Conservation (phyloP, 1,284 basidiomycete genomes). For the Austroboletus olivaceoglutinosus region DNA sequence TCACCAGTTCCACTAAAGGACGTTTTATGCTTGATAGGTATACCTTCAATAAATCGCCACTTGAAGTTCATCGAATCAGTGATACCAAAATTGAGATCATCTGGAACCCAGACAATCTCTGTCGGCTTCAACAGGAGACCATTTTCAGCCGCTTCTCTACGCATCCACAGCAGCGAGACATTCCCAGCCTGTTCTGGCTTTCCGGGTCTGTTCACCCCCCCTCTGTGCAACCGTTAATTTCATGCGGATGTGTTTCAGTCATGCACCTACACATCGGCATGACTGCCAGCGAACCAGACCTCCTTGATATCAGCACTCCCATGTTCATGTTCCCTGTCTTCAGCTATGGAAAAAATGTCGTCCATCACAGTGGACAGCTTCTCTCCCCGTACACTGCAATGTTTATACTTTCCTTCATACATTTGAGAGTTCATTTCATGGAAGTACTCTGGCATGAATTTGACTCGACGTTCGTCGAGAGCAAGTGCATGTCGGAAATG, state of each 20-base stretch:
- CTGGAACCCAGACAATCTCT: conserved; percentile 12
- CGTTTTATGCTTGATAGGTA: conserved; percentile 21
- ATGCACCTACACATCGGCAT: conserved; percentile 29
- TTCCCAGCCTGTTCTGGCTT: conserved; percentile 16
- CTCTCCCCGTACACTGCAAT: neutral
- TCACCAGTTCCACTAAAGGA: conserved; percentile 11
- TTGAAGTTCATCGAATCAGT: conserved; percentile 17
- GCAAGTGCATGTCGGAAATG: conserved; percentile 26
- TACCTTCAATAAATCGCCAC: conserved; percentile 20
- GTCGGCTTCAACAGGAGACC: conserved; percentile 16
- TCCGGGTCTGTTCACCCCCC: conserved; percentile 15
- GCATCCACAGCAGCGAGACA: conserved; percentile 23
- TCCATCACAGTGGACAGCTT: too few relatives aligned
- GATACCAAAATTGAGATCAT: conserved; percentile 12
- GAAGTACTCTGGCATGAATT: conserved; percentile 37
- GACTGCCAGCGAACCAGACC: conserved; percentile 29
- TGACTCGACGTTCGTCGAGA: conserved; percentile 38
- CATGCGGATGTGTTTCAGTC: neutral
- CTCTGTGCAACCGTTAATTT: conserved; percentile 7
- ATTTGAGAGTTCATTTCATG: conserved; percentile 13
- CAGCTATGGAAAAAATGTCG: too few relatives aligned
- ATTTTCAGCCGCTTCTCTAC: conserved; percentile 9
- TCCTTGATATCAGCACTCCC: conserved; percentile 17
- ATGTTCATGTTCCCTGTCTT: neutral
- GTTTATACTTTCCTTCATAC: neutral